phyloP scores from a whole-genome alignment of 2,329 filamentous ascomycete genomes.

The Purpureocillium takamizusanense region DNA sequence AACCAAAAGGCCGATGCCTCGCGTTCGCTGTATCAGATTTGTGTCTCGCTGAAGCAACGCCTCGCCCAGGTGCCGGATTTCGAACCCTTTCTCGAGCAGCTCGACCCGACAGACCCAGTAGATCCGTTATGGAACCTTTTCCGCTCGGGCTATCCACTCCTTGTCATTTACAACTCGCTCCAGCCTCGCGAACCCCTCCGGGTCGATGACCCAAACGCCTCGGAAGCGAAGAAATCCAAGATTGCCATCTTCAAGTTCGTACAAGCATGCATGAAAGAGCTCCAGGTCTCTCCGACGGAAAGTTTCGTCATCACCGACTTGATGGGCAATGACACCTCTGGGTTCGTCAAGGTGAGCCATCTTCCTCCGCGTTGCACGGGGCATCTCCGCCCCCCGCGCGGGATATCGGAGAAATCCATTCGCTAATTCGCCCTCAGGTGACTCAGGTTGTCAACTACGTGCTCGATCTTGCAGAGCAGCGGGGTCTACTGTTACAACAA shows the following conservation, averaged over 20 bases:
- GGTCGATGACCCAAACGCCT: constrained; percentile 51
- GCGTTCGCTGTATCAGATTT: constrained; percentile 90
- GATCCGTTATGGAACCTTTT: constrained; percentile 86
- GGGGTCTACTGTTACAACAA: constrained; percentile 59
- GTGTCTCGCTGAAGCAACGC: constrained; percentile 73
- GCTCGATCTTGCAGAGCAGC: constrained; percentile 73
- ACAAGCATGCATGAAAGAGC: constrained; percentile 74
- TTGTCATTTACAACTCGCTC: constrained; percentile 82
- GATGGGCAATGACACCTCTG: constrained; percentile 89
- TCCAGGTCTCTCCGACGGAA: constrained; percentile 70
- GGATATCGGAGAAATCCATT: background rate
- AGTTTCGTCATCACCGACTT: constrained; percentile 90
- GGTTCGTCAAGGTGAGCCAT: constrained; percentile 76
- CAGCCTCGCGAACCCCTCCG: constrained; percentile 60
- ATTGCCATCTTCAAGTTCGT: constrained; percentile 88
- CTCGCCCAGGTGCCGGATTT: constrained; percentile 79
- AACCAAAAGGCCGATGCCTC: constrained; percentile 92
- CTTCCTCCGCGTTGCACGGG: background rate
- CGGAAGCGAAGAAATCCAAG: constrained; percentile 72
- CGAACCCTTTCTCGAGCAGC: constrained; percentile 61
- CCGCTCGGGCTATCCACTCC: constrained; percentile 71
- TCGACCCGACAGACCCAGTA: constrained; percentile 68
- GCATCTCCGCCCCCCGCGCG: background rate
- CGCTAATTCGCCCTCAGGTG: constrained; percentile 34
- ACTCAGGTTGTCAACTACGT: constrained; percentile 88